Evolutionary conservation across 371 early-diverging fungal species (phyloP).

Genomic region (Mucor saturninus): DNA sequence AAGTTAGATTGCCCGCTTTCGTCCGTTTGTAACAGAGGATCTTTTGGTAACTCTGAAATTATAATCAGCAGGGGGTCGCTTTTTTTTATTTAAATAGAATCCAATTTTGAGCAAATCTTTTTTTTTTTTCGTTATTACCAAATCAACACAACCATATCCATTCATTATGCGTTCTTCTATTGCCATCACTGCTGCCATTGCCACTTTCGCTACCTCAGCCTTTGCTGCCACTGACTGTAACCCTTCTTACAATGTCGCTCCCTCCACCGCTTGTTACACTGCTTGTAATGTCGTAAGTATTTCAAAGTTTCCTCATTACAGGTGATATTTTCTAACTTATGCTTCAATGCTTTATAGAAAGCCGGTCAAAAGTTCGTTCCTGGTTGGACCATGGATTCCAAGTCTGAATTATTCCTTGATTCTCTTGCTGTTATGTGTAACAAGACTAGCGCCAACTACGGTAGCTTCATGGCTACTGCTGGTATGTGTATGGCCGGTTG

Average conservation of each 20-base stretch:
- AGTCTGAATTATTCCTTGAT: constrained; percentile 34
- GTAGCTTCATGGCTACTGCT: constrained; percentile 41
- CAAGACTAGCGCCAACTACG: constrained; percentile 30
- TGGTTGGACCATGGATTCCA: constrained; percentile 38
- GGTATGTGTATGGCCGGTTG: constrained; percentile 47
- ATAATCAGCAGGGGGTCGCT: background rate
- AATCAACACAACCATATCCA: background rate
- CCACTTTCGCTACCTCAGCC: constrained; percentile 16
- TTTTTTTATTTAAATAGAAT: constrained; percentile 5
- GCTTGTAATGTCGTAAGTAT: constrained; percentile 33
- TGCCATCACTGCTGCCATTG: constrained; percentile 24
- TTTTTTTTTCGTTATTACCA: background rate
- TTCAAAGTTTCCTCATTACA: background rate
- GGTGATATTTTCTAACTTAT: background rate
- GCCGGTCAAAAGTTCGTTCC: constrained; percentile 24
- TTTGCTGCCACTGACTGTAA: constrained; percentile 29
- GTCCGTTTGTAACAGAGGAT: constrained; percentile 4
- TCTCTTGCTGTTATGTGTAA: constrained; percentile 40
- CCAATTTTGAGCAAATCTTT: background rate
- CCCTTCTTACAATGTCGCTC: constrained; percentile 31
- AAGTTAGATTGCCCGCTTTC: constrained; percentile 5
- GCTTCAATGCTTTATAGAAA: constrained; percentile 10
- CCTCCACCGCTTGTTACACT: constrained; percentile 22
- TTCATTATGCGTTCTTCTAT: constrained; percentile 20
- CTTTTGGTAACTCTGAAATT: background rate